A percentile compares a stretch with the other conserved stretches of the same genome.
phyloP scores from a whole-genome alignment of 148 eudicot species.

The Rhododendron molle region DNA sequence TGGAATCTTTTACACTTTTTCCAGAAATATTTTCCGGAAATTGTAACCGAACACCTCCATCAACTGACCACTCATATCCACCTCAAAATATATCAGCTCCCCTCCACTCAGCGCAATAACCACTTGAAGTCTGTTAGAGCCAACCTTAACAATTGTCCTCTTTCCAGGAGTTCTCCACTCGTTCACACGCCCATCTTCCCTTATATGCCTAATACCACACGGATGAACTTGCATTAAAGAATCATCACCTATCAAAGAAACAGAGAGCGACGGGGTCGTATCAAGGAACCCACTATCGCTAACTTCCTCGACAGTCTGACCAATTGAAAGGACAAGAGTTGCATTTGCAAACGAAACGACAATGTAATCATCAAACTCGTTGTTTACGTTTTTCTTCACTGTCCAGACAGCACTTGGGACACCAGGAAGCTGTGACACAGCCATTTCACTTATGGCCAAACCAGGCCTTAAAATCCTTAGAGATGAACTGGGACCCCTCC shows the following conservation, averaged over 20 bases:
- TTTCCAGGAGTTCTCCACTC: slow-evolving; percentile 99
- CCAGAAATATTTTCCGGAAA: too few species aligned
- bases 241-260: slow-evolving; percentile 93
- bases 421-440: slow-evolving; percentile 92
- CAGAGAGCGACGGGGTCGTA: slow-evolving; percentile 92
- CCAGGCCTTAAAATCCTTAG: slow-evolving; percentile 87
- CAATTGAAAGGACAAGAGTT: slow-evolving; percentile 97
- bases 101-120: slow-evolving; percentile 96
- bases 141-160: slow-evolving; percentile 94
- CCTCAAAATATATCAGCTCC: slow-evolving; percentile 93
- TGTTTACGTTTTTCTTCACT: slow-evolving; percentile 84
- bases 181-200: slow-evolving; percentile 95
- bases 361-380: slow-evolving; percentile 96
- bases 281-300: slow-evolving; percentile 97
- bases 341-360: slow-evolving; percentile 98
- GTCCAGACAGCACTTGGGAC: slow-evolving; percentile 99
- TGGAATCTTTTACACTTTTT: too few species aligned
- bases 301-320: slow-evolving; percentile 99
- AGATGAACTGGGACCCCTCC: slow-evolving; percentile 92
- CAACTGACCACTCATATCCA: slow-evolving; percentile 90
- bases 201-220: slow-evolving; percentile 93
- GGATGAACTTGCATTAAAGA: slow-evolving; percentile 98
- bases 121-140: slow-evolving; percentile 90
- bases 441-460: slow-evolving; percentile 95
- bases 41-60: too few species aligned